A percentile compares a stretch with the other conserved stretches of the same genome.
Conservation (phyloP, 306 rosid species). For the Fragaria vesca region DNA sequence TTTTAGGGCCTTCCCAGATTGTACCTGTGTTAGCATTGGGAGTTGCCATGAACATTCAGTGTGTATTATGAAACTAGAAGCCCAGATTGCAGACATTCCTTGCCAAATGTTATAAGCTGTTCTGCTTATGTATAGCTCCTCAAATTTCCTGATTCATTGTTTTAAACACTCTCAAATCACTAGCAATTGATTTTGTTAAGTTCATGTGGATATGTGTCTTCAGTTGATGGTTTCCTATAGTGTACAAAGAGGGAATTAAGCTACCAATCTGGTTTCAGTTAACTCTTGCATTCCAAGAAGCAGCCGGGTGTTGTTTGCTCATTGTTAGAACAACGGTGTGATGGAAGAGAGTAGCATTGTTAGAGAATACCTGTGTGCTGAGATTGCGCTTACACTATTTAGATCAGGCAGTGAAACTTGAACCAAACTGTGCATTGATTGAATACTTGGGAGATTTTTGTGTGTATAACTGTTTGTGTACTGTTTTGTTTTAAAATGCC, state of each 20-base stretch:
- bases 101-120: not conserved
- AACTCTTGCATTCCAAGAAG: not conserved
- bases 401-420: too few species aligned
- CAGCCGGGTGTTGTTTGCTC: not conserved
- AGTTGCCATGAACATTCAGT: not conserved
- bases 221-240: not conserved
- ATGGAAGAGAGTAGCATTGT: not conserved
- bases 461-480: not conserved
- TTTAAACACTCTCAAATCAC: not conserved
- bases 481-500: constrained; percentile 1
- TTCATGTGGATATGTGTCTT: not conserved
- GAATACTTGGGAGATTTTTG: not conserved
- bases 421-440: not conserved
- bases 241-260: not conserved
- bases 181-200: not conserved
- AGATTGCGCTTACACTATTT: not conserved
- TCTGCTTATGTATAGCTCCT: not conserved
- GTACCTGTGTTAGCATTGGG: not conserved
- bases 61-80: not conserved
- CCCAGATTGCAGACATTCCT: not conserved
- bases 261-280: not conserved
- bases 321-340: not conserved
- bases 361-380: not conserved
- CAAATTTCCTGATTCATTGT: not conserved
- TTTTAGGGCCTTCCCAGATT: too few species aligned